A percentile compares a stretch with the other conserved stretches of the same genome.
Conservation (phyloP, 2,329 filamentous ascomycete genomes). For the Allantophomopsis cytisporea region DNA sequence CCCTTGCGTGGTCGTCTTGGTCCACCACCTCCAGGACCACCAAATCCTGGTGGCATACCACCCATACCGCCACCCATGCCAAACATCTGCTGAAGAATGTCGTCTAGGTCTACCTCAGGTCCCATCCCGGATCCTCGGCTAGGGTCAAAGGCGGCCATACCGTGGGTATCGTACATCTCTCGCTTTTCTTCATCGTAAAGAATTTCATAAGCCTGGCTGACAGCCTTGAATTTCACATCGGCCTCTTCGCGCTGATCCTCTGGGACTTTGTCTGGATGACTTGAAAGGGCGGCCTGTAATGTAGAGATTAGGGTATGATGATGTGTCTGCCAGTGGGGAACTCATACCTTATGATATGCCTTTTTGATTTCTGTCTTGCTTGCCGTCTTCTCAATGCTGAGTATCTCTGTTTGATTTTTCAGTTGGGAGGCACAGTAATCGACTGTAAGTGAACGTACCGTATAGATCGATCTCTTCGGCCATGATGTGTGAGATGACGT, state of each 20-base stretch:
- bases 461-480: slow-evolving; percentile 42
- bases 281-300: slow-evolving; percentile 63
- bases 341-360: slow-evolving; percentile 78
- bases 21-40: slow-evolving; percentile 19
- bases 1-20: slow-evolving; percentile 56
- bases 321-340: slow-evolving; percentile 2
- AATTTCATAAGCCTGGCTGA: slow-evolving; percentile 94
- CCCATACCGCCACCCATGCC: slow-evolving; percentile 45
- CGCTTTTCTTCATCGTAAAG: slow-evolving; percentile 92
- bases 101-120: slow-evolving; percentile 73
- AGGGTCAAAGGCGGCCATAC: slow-evolving; percentile 89
- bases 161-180: slow-evolving; percentile 80
- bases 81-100: slow-evolving; percentile 90
- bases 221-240: slow-evolving; percentile 83
- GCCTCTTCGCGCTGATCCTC: slow-evolving; percentile 74
- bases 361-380: slow-evolving; percentile 80
- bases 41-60: slow-evolving; percentile 20
- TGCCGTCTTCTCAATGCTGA: slow-evolving; percentile 61
- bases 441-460: slow-evolving; percentile 25
- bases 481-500: slow-evolving; percentile 15
- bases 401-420: slow-evolving; percentile 50
- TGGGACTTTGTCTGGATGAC: slow-evolving; percentile 92
- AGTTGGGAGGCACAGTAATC: slow-evolving; percentile 6
- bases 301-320: slow-evolving; percentile 6
- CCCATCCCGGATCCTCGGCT: slow-evolving; percentile 49